These are phyloP conservation scores for Apiotrichum siamense DNA, from an alignment of 1,284 basidiomycete species.

Conservation along the genomic window DNA sequence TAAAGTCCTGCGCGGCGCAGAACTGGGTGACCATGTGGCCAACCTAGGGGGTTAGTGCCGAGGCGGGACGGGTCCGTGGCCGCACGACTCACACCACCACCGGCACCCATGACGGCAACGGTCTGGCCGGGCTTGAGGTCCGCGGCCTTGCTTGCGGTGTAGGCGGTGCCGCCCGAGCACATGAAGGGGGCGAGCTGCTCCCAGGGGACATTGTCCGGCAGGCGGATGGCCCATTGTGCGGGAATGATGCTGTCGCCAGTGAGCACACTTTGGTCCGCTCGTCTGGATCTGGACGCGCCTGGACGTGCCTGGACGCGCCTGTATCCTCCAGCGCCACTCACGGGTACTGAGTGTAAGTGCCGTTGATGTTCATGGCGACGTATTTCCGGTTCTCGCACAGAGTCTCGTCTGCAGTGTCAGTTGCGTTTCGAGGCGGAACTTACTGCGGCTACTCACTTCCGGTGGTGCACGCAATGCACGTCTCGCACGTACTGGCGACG, in stretches of 20 bases:
- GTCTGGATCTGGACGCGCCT: no score
- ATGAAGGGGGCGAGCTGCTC: constrained; percentile 19
- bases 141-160: constrained; percentile 17
- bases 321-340: not conserved
- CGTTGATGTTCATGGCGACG: constrained; percentile 9
- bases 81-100: constrained; percentile 11
- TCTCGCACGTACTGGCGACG: constrained; percentile 8
- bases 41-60: not conserved
- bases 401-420: constrained; percentile 9
- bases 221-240: constrained; percentile 13
- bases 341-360: constrained; percentile 17
- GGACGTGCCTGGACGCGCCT: no score
- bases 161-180: constrained; percentile 14
- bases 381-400: constrained; percentile 11
- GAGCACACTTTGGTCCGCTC: no score
- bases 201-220: constrained; percentile 10
- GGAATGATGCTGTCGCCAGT: not conserved
- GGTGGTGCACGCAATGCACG: constrained; percentile 15
- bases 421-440: no score
- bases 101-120: constrained; percentile 9
- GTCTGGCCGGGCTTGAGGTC: constrained; percentile 7
- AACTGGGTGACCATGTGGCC: constrained; percentile 21
- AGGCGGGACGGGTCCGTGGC: not conserved
- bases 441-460: constrained; percentile 4
- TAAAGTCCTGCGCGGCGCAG: constrained; percentile 9